A percentile compares a stretch with the other conserved stretches of the same genome.
Conservation (phyloP, 257 asterid species). For the Solanum acaule region DNA sequence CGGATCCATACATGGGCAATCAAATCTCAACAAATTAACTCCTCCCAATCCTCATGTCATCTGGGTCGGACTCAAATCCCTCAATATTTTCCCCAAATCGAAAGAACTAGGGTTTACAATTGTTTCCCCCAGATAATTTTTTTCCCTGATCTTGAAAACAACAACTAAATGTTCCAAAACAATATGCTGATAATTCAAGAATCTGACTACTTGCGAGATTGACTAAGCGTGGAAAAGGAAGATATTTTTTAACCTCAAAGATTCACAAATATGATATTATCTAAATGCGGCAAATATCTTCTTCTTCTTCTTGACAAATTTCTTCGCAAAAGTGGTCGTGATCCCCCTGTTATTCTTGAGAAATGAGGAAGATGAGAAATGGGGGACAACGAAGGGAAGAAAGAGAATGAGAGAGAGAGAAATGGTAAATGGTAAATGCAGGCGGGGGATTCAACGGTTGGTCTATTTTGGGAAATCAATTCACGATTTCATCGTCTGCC, state of each 20-base stretch:
- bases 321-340: background rate
- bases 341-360: conserved; percentile 2
- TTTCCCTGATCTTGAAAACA: background rate
- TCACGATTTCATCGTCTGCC: background rate
- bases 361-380: background rate
- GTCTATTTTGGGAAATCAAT: background rate
- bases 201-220: background rate
- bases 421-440: background rate
- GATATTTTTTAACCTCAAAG: background rate
- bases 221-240: too few species aligned
- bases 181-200: background rate
- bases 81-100: background rate
- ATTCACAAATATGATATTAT: background rate
- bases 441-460: background rate
- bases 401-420: background rate
- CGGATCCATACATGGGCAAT: conserved; percentile 35
- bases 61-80: conserved; percentile 20
- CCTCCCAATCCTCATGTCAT: conserved; percentile 30
- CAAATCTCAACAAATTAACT: conserved; percentile 9
- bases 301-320: background rate
- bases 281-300: background rate
- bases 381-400: conserved; percentile 12
- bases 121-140: background rate
- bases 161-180: background rate
- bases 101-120: background rate